Conservation (phyloP, 192 early-diverging fungal species). For the Backusella parvicylindrica region DNA sequence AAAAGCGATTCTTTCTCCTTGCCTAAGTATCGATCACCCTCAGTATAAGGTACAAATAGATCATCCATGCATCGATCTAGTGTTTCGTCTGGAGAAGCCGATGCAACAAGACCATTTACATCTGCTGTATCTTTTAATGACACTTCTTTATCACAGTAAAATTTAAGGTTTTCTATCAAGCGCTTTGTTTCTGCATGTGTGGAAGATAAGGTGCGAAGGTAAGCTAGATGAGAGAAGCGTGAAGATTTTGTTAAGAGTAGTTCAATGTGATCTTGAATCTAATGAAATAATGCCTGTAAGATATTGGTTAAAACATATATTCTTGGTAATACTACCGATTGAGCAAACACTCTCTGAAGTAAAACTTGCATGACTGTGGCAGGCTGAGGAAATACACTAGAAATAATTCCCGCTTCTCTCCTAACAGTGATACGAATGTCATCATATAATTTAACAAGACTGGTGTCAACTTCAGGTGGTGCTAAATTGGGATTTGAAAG, state of each 20-base stretch:
- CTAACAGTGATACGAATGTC: conserved; percentile 80
- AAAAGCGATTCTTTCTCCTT: conserved; percentile 69
- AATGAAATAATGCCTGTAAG: background rate
- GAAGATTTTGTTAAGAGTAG: conserved; percentile 69
- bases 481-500: conserved; percentile 46
- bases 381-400: conserved; percentile 92
- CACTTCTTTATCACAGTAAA: conserved; percentile 61
- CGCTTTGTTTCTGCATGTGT: conserved; percentile 71
- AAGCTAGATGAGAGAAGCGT: conserved; percentile 69
- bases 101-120: conserved; percentile 39
- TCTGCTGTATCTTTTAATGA: conserved; percentile 33
- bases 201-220: conserved; percentile 71
- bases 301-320: background rate
- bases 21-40: conserved; percentile 82
- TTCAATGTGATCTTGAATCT: conserved; percentile 91
- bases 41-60: conserved; percentile 91
- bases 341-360: conserved; percentile 92
- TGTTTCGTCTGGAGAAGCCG: conserved; percentile 61
- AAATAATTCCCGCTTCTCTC: conserved; percentile 89
- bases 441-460: conserved; percentile 74
- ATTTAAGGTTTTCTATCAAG: conserved; percentile 74
- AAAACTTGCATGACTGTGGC: conserved; percentile 90
- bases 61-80: conserved; percentile 91
- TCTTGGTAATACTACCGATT: conserved; percentile 60
- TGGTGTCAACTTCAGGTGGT: conserved; percentile 67